phyloP scores from a whole-genome alignment of 1,284 basidiomycete genomes.

The Rhizopogon hawkerae region DNA sequence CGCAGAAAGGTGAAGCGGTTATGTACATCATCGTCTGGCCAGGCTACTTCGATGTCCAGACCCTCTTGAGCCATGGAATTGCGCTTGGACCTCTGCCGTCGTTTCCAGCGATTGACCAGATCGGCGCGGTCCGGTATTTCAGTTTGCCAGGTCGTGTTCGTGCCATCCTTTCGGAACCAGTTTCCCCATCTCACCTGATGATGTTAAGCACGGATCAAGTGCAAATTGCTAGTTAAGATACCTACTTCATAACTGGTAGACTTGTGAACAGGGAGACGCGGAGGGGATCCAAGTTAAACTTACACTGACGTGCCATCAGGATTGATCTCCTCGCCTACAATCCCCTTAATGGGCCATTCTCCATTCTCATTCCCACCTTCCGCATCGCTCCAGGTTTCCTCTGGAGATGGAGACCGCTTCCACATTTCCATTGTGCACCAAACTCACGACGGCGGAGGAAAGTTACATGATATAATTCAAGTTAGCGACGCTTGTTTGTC shows the following conservation, averaged over 20 bases:
- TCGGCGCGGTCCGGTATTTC: slow-evolving; percentile 15
- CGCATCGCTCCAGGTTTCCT: slow-evolving; percentile 28
- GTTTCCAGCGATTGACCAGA: slow-evolving; percentile 25
- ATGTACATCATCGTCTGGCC: slow-evolving; percentile 32
- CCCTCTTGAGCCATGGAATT: slow-evolving; percentile 13
- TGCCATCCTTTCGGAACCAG: slow-evolving; percentile 31
- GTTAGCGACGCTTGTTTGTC: not conserved
- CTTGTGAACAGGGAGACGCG: slow-evolving; percentile 4
- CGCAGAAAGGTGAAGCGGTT: slow-evolving; percentile 33
- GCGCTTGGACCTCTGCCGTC: slow-evolving; percentile 13
- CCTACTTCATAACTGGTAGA: slow-evolving; percentile 28
- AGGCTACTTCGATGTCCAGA: slow-evolving; percentile 22
- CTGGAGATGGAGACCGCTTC: slow-evolving; percentile 25
- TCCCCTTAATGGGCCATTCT: slow-evolving; percentile 30
- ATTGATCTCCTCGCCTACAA: slow-evolving; percentile 34
- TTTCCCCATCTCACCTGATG: slow-evolving; percentile 31
- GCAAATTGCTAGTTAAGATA: not conserved
- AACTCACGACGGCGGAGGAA: not conserved
- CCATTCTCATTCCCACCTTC: slow-evolving; percentile 22
- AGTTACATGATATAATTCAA: not conserved
- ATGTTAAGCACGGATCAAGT: not conserved
- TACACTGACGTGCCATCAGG: slow-evolving; percentile 27
- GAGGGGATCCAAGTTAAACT: not conserved
- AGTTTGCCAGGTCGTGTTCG: slow-evolving; percentile 35
- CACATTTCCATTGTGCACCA: slow-evolving; percentile 15